These are phyloP conservation scores for Dryas integrifolia DNA, from an alignment of 331 rosid genomes.

Conservation along the genomic window DNA sequence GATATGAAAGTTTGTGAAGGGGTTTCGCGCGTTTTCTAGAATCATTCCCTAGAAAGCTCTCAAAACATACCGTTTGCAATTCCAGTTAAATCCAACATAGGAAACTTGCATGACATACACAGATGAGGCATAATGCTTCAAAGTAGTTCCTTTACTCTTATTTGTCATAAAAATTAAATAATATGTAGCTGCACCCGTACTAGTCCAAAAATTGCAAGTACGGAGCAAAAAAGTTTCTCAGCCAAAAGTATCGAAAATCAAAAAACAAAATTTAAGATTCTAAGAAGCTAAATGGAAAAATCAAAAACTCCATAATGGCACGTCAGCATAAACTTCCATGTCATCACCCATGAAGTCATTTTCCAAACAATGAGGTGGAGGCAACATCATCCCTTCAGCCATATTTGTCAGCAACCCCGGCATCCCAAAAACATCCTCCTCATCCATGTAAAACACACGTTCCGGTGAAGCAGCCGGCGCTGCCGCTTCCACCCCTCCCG, in stretches of 20 bases:
- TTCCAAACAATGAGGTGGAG: conserved; percentile 50
- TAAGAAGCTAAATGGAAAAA: conserved; percentile 30
- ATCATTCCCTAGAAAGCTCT: no score
- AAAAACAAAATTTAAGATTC: neutral
- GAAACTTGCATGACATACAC: no score
- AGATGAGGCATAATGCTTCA: no score
- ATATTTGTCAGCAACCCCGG: conserved; percentile 56
- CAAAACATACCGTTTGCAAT: no score
- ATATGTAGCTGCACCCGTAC: neutral
- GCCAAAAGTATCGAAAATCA: neutral
- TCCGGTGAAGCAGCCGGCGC: neutral
- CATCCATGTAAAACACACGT: conserved; percentile 33
- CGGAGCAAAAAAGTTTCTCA: neutral
- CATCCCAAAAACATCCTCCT: conserved; percentile 45
- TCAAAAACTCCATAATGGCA: conserved; percentile 65
- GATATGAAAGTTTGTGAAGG: no score
- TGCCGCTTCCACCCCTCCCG: neutral
- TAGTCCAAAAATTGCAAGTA: neutral
- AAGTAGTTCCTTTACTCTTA: no score
- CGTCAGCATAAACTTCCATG: conserved; percentile 50
- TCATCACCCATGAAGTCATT: conserved; percentile 32
- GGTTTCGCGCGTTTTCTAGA: no score
- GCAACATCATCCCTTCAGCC: conserved; percentile 73
- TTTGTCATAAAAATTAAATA: no score
- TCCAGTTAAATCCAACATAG: no score